Evolutionary conservation across 352 stramenopile species (phyloP).

Genomic region (Phytophthora fragariae): DNA sequence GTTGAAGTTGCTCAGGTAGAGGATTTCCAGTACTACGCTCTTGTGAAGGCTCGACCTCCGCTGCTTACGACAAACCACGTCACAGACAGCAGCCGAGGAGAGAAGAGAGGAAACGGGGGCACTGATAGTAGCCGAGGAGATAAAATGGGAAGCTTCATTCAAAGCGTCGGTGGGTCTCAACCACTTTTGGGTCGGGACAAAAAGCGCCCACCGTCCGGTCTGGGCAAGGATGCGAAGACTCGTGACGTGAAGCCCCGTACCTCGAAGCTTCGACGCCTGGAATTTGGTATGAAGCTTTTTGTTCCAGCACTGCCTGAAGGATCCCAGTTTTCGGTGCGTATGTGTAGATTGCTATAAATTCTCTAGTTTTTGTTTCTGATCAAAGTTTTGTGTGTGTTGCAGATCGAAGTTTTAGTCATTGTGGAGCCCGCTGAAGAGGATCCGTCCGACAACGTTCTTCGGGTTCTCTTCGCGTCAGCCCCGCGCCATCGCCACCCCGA

Average conservation of each 20-base stretch:
- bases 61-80: conserved; percentile 1
- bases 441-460: conserved; percentile 40
- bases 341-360: conserved; percentile 2
- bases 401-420: conserved; percentile 56
- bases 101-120: not conserved
- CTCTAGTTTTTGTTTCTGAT: not conserved
- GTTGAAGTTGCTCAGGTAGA: conserved; percentile 57
- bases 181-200: conserved; percentile 24
- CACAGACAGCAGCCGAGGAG: too few relatives aligned
- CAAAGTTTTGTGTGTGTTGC: not conserved
- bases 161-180: conserved; percentile 18
- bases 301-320: conserved; percentile 56
- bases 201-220: conserved; percentile 30
- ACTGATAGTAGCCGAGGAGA: conserved; percentile 20
- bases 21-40: conserved; percentile 70
- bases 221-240: conserved; percentile 29
- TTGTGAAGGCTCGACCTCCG: conserved; percentile 29
- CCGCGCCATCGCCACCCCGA: conserved; percentile 29
- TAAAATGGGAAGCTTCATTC: conserved; percentile 28
- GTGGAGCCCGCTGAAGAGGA: conserved; percentile 49
- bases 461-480: conserved; percentile 53
- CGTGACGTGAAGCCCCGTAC: conserved; percentile 13
- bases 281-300: conserved; percentile 79
- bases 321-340: conserved; percentile 62
- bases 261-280: conserved; percentile 42